A percentile compares a stretch with the other conserved stretches of the same genome.
phyloP scores from a whole-genome alignment of 192 early-diverging fungal genomes.

The Linderina pennispora region DNA sequence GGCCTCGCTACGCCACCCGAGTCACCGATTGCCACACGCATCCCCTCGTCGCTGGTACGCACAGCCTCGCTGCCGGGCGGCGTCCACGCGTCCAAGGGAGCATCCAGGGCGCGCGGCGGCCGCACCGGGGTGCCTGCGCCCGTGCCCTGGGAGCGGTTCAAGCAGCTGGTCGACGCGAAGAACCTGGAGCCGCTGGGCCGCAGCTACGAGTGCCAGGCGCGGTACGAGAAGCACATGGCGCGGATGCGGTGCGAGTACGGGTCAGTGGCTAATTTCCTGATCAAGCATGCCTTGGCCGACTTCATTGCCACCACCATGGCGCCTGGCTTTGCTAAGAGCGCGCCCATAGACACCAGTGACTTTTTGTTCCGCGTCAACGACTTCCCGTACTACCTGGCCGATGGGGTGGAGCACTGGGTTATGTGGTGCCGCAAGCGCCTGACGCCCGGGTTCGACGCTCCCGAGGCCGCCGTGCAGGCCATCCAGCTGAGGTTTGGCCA shows the following conservation, averaged over 20 bases:
- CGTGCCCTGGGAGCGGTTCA: conserved; percentile 20
- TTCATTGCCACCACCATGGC: conserved; percentile 12
- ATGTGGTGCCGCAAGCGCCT: conserved; percentile 36
- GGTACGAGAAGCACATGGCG: conserved; percentile 14
- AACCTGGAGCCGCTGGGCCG: conserved; percentile 33
- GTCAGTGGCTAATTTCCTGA: conserved; percentile 29
- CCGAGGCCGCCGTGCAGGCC: conserved; percentile 14
- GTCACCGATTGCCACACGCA: no score
- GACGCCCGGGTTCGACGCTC: conserved; percentile 15
- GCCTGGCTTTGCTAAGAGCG: conserved; percentile 1
- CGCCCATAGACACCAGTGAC: conserved; percentile 6
- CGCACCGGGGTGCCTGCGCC: conserved; percentile 11
- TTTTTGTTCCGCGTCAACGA: conserved; percentile 31
- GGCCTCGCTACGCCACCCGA: conserved; percentile 32
- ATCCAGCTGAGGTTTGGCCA: conserved; percentile 10
- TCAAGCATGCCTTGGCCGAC: conserved; percentile 12
- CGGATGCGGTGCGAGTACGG: conserved; percentile 9
- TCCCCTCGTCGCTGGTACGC: no score
- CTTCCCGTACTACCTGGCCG: conserved; percentile 27
- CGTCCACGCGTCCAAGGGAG: no score
- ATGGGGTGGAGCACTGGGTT: conserved; percentile 42
- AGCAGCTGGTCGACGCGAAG: conserved; percentile 16
- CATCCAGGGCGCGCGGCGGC: no score
- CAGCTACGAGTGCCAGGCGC: conserved; percentile 20
- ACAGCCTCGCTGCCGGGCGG: no score